A percentile compares a stretch with the other conserved stretches of the same genome.
Conservation (phyloP, 1,284 basidiomycete species). For the Filobasidium uniguttulatum region DNA sequence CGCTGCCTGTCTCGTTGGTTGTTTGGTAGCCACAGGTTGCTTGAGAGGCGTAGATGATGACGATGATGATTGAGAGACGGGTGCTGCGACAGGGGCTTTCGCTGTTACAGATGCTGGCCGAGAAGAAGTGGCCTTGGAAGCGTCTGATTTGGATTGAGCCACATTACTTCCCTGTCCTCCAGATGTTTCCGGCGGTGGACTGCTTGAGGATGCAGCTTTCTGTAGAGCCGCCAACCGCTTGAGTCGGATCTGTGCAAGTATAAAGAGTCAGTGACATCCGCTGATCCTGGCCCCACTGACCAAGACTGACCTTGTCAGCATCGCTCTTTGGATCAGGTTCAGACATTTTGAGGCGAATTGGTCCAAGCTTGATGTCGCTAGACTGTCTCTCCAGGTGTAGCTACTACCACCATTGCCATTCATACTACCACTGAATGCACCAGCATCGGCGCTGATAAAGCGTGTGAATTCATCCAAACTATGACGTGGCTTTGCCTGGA, state of each 20-base stretch:
- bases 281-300: not conserved
- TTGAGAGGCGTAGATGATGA: slow-evolving; percentile 32
- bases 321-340: slow-evolving; percentile 22
- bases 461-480: too few species aligned
- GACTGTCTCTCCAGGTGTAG: too few species aligned
- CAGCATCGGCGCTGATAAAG: too few species aligned
- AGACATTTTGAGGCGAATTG: too few species aligned
- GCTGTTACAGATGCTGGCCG: slow-evolving; percentile 11
- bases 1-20: not conserved
- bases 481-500: too few species aligned
- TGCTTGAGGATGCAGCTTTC: slow-evolving; percentile 27
- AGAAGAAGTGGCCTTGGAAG: not conserved
- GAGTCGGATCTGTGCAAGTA: slow-evolving; percentile 58
- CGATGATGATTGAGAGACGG: slow-evolving; percentile 9
- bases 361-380: too few species aligned
- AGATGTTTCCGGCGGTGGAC: not conserved
- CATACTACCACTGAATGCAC: too few species aligned
- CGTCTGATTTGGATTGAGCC: slow-evolving; percentile 3
- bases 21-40: not conserved
- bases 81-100: slow-evolving; percentile 4
- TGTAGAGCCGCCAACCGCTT: slow-evolving; percentile 73
- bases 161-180: slow-evolving; percentile 7
- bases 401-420: too few species aligned
- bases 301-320: slow-evolving; percentile 28
- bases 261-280: not conserved